Evolutionary conservation across 805 yeast species (phyloP), one percentile per base, ranked within the genome.

Genomic region (Candida easanensis): DNA sequence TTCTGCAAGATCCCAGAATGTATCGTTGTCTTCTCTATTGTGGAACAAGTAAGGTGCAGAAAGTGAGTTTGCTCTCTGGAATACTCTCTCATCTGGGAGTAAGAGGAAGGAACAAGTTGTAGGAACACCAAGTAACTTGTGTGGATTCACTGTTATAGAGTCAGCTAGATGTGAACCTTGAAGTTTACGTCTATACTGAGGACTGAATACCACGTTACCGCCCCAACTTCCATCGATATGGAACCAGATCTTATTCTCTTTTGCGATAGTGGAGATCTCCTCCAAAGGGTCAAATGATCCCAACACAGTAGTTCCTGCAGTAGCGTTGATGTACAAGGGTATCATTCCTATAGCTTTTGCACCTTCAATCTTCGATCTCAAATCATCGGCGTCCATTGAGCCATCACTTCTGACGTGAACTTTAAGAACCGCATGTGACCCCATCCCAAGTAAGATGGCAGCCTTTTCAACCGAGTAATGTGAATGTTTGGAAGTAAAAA

Each of bases 141-240:
- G 96, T 4, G 96, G 96, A 57, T 87, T 88, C 18, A 80, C 75
- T 2, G 96, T 87, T 43, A 87, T 71, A 10, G 90, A 82, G 61
- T 87, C 77, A 1, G 93, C 95, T 17, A 71, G 57, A 33, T 83
- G 75, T 25, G 76, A 61, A 2, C 96, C 96, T 15, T 62, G 57
- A 47, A 87, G 61, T 51, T 74, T 72, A 43, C 61, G 36, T 33
- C 57, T 61, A 42, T 79, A 76, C 10, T 51, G 65, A 0, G 61
- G 52, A 33, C 88, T 80, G 65, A 87, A 88, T 0, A 85, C 71
- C 9, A 84, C 81, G 54, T 88, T 88, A 8, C 91, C 96, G 26
- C 96, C 96, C 95, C 95, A 86, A 6, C 93, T 84, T 1, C 93
- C 96, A 63, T 87, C 96, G 32, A 87, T 76, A 61, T 87, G 96